Percentiles rank a stretch among this genome's conserved stretches.
phyloP scores from a whole-genome alignment of 495 filamentous ascomycete species.

The Aspergillus campestris region DNA sequence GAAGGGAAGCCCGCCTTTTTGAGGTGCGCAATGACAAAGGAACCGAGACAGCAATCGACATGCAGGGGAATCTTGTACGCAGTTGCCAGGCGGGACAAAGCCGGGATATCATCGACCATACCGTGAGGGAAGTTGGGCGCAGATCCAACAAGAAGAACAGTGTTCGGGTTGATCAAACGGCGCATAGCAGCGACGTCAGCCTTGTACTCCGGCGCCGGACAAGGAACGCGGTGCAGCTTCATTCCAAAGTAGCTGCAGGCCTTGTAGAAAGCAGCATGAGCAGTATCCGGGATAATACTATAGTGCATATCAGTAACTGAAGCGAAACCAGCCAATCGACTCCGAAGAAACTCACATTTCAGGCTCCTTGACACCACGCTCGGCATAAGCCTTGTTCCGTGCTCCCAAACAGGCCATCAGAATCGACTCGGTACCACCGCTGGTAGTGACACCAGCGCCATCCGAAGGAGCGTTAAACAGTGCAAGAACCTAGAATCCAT shows the following conservation, averaged over 20 bases:
- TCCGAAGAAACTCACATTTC: constrained; percentile 63
- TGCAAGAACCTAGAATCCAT: constrained; percentile 50
- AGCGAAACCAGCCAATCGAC: neutral
- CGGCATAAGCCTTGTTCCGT: constrained; percentile 75
- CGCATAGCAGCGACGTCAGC: constrained; percentile 68
- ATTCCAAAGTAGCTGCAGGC: constrained; percentile 92
- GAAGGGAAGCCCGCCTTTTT: constrained; percentile 75
- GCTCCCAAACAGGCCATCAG: constrained; percentile 87
- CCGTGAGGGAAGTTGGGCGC: constrained; percentile 97
- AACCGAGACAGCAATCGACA: constrained; percentile 95
- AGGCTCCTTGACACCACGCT: constrained; percentile 82
- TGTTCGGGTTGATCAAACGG: constrained; percentile 91
- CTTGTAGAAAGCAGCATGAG: constrained; percentile 94
- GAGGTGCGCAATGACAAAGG: constrained; percentile 88
- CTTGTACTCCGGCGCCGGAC: constrained; percentile 77
- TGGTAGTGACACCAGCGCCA: constrained; percentile 82
- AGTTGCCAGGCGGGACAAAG: constrained; percentile 75
- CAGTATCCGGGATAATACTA: constrained; percentile 90
- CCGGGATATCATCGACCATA: constrained; percentile 89
- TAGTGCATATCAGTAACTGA: constrained; percentile 12
- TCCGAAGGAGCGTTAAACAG: constrained; percentile 86
- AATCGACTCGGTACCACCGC: constrained; percentile 92
- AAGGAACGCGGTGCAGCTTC: constrained; percentile 81
- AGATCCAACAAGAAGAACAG: constrained; percentile 88
- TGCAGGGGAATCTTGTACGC: constrained; percentile 77